Conservation (phyloP, 2,329 filamentous ascomycete genomes). For the Trichoderma atrobrunneum region DNA sequence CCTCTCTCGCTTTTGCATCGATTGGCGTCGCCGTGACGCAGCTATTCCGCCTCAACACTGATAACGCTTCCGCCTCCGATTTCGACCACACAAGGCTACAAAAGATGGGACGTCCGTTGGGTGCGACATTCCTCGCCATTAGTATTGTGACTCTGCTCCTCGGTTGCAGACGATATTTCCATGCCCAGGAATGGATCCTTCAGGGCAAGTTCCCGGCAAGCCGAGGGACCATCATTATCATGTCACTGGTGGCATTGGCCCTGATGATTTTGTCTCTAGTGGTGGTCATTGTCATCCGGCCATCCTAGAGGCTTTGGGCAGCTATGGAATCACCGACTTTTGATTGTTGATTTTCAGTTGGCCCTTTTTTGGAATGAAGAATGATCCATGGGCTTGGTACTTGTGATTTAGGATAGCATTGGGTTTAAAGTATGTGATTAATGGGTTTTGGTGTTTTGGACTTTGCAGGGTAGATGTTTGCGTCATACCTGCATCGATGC, state of each 20-base stretch:
- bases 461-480: background rate
- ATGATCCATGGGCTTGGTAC: background rate
- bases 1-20: conserved; percentile 74
- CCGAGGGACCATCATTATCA: conserved; percentile 68
- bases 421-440: background rate
- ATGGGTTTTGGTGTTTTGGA: background rate
- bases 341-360: background rate
- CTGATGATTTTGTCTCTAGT: conserved; percentile 60
- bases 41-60: conserved; percentile 77
- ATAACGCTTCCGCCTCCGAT: conserved; percentile 30
- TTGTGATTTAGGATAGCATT: background rate
- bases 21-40: conserved; percentile 84
- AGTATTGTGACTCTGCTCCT: conserved; percentile 72
- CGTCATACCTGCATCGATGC: background rate
- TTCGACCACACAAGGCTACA: conserved; percentile 48
- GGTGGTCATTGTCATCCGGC: conserved; percentile 57
- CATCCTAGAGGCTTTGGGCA: conserved; percentile 16
- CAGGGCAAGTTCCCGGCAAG: conserved; percentile 77
- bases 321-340: background rate
- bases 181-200: conserved; percentile 76
- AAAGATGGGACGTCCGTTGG: conserved; percentile 69
- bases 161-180: conserved; percentile 76
- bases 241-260: conserved; percentile 62
- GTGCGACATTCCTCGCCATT: conserved; percentile 73
- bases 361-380: background rate